A percentile compares a stretch with the other conserved stretches of the same genome.
phyloP scores from a whole-genome alignment of 2,329 filamentous ascomycete genomes.

The Fusarium bactridioides region DNA sequence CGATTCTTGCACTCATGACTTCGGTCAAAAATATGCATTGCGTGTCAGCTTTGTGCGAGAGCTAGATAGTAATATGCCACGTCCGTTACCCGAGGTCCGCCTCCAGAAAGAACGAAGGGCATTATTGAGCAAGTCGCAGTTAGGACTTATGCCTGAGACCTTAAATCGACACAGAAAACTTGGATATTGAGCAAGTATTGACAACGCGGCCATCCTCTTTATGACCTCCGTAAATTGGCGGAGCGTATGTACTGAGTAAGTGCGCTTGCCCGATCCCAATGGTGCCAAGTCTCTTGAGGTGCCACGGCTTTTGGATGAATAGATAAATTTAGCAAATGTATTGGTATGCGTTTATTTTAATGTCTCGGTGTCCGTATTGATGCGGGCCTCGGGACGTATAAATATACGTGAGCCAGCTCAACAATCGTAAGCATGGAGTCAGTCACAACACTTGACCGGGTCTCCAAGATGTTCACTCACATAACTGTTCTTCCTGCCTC shows the following conservation, averaged over 20 bases:
- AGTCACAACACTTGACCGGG: neutral
- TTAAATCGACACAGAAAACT: no score
- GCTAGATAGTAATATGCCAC: fast-evolving
- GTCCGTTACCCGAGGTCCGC: no score
- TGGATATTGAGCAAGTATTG: neutral
- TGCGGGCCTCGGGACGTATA: neutral
- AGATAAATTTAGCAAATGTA: neutral
- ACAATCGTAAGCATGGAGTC: neutral
- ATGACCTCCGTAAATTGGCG: neutral
- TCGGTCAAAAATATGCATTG: neutral
- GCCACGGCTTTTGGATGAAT: neutral
- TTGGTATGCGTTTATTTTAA: fast-evolving
- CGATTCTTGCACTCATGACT: neutral
- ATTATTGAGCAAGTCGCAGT: no score
- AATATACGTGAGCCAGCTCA: neutral
- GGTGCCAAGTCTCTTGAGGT: neutral
- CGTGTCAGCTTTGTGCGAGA: neutral
- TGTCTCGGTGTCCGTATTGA: neutral
- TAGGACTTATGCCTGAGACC: no score
- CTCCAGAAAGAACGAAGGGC: neutral
- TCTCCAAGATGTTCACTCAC: constrained; percentile 34
- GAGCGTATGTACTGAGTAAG: neutral
- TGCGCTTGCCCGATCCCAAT: neutral
- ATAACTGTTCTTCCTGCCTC: constrained; percentile 46
- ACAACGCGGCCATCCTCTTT: neutral